These are phyloP conservation scores for Venturia effusa DNA, from an alignment of 2,329 filamentous ascomycete genomes.

Conservation along the genomic window DNA sequence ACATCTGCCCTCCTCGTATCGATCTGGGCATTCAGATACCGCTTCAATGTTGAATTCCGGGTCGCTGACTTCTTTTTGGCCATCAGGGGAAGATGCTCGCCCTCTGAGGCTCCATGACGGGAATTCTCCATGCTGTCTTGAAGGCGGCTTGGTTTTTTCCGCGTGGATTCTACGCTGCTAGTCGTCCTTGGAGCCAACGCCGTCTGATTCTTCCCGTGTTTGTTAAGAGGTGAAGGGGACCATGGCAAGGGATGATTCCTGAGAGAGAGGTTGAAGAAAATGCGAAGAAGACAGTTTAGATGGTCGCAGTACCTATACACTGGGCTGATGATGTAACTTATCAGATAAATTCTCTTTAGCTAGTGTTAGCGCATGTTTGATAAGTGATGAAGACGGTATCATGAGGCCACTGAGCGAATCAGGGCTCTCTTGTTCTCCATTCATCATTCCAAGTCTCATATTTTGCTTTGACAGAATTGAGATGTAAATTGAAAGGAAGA, in stretches of 20 bases:
- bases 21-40: slow-evolving; percentile 38
- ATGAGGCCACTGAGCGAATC: neutral
- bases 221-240: neutral
- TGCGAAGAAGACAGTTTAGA: neutral
- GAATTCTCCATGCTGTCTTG: neutral
- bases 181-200: neutral
- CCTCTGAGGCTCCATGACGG: neutral
- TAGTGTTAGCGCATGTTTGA: neutral
- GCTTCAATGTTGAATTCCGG: neutral
- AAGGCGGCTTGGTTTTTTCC: neutral
- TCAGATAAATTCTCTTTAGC: neutral
- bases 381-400: neutral
- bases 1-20: slow-evolving; percentile 55
- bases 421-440: neutral
- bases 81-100: neutral
- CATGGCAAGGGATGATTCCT: neutral
- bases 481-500: neutral
- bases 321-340: neutral
- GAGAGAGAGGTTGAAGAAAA: neutral
- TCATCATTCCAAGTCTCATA: neutral
- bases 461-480: neutral
- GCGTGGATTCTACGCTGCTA: neutral
- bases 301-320: neutral
- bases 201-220: neutral
- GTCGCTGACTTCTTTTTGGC: neutral